Evolutionary conservation across 768 basidiomycete genomes (phyloP).

Genomic region (Rhizopogon sp.): DNA sequence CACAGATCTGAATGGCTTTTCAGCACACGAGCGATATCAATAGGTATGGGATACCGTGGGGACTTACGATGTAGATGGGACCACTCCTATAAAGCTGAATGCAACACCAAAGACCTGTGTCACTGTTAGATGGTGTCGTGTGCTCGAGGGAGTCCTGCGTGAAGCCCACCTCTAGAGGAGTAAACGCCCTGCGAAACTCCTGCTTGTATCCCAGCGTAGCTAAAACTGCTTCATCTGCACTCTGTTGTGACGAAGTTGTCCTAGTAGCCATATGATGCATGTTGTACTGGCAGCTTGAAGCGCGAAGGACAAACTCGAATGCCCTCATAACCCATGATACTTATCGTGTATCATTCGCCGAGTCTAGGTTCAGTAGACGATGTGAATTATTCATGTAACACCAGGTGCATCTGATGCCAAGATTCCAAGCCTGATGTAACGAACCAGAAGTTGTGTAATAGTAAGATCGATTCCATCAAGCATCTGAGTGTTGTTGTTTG

Average conservation of each 20-base stretch:
- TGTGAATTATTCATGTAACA: too few species aligned
- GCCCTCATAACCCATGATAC: too few species aligned
- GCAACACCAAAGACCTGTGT: constrained; percentile 21
- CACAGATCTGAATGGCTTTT: not conserved
- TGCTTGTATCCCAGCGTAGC: constrained; percentile 41
- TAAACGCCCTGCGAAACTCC: not conserved
- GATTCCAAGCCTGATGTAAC: too few species aligned
- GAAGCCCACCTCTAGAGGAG: constrained; percentile 3
- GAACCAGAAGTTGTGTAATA: too few species aligned
- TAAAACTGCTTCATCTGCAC: constrained; percentile 34
- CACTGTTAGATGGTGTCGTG: not conserved
- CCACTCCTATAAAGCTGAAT: constrained; percentile 24
- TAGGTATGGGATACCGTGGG: not conserved
- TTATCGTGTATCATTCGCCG: too few species aligned
- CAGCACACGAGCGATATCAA: not conserved
- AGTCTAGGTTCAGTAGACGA: too few species aligned
- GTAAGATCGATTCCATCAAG: too few species aligned
- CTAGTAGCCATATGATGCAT: not conserved
- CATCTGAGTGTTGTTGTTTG: too few species aligned
- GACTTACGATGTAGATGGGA: constrained; percentile 15
- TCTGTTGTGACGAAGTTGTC: not conserved
- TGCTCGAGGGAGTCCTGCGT: not conserved
- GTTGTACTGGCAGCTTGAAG: not conserved
- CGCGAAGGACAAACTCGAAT: too few species aligned
- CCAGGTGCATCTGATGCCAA: too few species aligned